Conservation (phyloP, 345 rosid genomes). For the Orychophragmus violaceus region DNA sequence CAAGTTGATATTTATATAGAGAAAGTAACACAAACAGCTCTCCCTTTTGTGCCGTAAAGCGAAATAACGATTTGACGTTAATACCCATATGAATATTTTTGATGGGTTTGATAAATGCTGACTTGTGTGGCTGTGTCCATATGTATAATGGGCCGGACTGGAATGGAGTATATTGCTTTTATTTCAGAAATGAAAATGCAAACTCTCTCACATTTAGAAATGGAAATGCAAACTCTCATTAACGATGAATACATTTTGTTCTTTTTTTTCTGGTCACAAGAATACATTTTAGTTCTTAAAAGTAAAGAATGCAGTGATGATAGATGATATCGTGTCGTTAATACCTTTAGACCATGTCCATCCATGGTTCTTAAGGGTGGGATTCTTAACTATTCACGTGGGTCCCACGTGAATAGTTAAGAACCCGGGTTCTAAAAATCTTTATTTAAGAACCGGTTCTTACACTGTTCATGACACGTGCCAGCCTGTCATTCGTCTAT, state of each 20-base stretch:
- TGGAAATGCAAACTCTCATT: too few relatives aligned
- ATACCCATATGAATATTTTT: neutral
- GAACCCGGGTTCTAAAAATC: too few relatives aligned
- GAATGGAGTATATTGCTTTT: neutral
- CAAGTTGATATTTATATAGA: conserved; percentile 2
- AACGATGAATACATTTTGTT: too few relatives aligned
- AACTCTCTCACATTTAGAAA: neutral
- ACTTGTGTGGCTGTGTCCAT: neutral
- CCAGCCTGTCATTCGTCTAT: too few relatives aligned
- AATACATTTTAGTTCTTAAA: neutral
- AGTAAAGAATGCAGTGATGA: neutral
- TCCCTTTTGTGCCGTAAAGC: conserved; percentile 4
- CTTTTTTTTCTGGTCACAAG: too few relatives aligned
- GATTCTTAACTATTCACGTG: too few relatives aligned
- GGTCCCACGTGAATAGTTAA: too few relatives aligned
- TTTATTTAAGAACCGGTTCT: too few relatives aligned
- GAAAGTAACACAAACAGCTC: neutral
- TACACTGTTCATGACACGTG: too few relatives aligned
- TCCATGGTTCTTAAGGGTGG: too few relatives aligned
- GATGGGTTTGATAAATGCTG: conserved; percentile 1
- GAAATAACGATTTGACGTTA: neutral
- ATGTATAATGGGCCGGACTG: conserved; percentile 10
- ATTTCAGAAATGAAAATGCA: neutral
- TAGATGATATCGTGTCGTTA: neutral
- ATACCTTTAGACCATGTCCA: too few relatives aligned